Evolutionary conservation across 345 rosid genomes (phyloP).

Genomic region (Corymbia maculata): DNA sequence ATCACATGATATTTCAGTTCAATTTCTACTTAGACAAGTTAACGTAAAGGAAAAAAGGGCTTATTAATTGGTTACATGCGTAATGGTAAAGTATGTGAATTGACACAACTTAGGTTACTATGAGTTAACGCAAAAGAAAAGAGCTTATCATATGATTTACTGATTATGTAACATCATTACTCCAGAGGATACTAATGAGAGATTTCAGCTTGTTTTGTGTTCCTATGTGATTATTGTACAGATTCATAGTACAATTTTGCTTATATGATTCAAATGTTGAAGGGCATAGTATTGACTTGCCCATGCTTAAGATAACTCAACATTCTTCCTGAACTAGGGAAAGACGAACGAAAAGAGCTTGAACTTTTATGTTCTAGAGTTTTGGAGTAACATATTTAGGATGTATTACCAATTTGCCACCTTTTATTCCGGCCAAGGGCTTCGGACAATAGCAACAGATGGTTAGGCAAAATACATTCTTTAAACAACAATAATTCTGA

Average conservation of each 20-base stretch:
- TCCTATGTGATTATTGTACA: neutral
- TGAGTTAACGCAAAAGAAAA: neutral
- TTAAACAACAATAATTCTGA: neutral
- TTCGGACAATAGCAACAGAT: neutral
- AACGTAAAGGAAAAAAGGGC: neutral
- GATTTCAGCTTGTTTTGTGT: too few species aligned
- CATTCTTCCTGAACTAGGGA: neutral
- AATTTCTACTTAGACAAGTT: neutral
- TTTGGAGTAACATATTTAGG: neutral
- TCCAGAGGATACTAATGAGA: neutral
- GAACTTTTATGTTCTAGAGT: too few species aligned
- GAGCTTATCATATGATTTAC: neutral
- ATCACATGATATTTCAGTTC: too few species aligned
- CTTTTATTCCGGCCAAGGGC: neutral
- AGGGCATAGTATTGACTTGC: neutral
- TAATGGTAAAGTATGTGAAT: neutral
- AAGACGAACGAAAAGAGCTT: neutral
- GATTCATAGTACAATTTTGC: neutral
- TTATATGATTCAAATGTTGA: neutral
- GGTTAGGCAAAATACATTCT: neutral
- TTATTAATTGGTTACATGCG: neutral
- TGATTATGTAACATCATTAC: neutral
- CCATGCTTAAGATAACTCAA: neutral
- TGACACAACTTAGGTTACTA: neutral
- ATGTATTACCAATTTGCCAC: neutral